Base-by-base conservation (phyloP, 352 stramenopile species). In the Phytophthora cajani region DNA sequence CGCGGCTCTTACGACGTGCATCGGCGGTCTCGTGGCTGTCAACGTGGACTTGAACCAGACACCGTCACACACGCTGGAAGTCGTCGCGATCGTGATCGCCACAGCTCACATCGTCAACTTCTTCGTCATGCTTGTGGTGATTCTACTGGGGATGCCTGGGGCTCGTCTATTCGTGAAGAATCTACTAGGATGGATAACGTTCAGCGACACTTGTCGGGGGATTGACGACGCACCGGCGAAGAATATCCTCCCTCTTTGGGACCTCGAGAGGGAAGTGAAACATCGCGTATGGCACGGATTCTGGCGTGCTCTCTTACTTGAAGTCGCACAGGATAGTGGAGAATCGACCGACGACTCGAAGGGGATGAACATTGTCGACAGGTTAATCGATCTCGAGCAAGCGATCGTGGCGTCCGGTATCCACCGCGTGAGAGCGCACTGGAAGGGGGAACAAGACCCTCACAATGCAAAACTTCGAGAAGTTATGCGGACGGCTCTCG, bases 261-360 rank as follows among this genome's bases (percentile, higher is more conserved):
- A 81, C 12, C n/a, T 82, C 12, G 67, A 87, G 17, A 68, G 69
- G 27, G 79, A 87, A 44, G 49, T 59, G 42, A 82, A 81, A 56
- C 73, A 82, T 33, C 73, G 76, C 32, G 57, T 87, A 36, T 87
- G 79, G 79, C 79, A 84, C 16, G 56, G 66, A 3, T 87, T 87
- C 49, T 87, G 79, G 79, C 61, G 79, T 11, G 57, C 63, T 3
- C 12, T 77, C 10, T 51, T 87, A 21, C 54, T 81, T 0, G 67
- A 71, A 1, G 21, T 67, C 16, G 32, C 60, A 6, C 47, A 59
- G 46, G 21, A 54, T 42, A 44, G 8, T 4, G 12, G 10, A 3
- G 17, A 46, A 32, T 19, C n/a, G 17, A 54, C 3, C 17, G 19
- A 30, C n/a, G 25, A 40, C 51, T 19, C 30, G 3, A 57, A 49